Conservation (phyloP, 176 grass and related monocot species). For the maize (Zea mays) region Zm-B73-REFERENCE-NAM-5.0 NC_050103.1:99033501-99034000, state of each 20-base stretch:
- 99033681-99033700: not conserved
- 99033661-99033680: not conserved
- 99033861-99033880: not conserved
- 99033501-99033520: too few species aligned
- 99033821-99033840: conserved; percentile 8
- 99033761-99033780: not conserved
- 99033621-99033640: not conserved
- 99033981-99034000: conserved; percentile 13
- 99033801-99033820: not conserved
- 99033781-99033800: not conserved
- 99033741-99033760: not conserved
- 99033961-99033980: not conserved
- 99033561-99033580: too few species aligned
- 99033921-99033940: not conserved
- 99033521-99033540: too few species aligned
- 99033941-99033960: not conserved
- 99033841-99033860: conserved; percentile 1
- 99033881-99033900: not conserved
- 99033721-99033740: not conserved
- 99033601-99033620: too few species aligned
- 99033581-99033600: too few species aligned
- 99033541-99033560: too few species aligned
- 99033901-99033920: not conserved
- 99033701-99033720: not conserved
- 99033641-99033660: not conserved